Evolutionary conservation across 257 asterid species (phyloP).

Genomic region (Salvia splendens): DNA sequence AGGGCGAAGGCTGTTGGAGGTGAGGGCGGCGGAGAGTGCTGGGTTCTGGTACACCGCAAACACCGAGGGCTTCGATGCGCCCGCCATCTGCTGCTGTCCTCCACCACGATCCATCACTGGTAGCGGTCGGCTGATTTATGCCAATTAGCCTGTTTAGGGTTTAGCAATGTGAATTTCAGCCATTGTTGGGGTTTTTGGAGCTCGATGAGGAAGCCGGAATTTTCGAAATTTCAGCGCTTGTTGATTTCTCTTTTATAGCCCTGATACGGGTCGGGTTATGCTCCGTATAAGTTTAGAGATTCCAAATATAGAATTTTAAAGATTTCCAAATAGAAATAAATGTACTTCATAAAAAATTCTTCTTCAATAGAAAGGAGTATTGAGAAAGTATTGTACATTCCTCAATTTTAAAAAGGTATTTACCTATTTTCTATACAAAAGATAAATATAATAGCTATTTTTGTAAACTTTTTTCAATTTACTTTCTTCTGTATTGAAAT

Average conservation of each 20-base stretch:
- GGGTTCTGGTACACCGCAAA: conserved; percentile 83
- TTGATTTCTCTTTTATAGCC: not conserved
- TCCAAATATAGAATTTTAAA: too few species aligned
- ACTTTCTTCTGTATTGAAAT: too few species aligned
- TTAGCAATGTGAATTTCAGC: conserved; percentile 26
- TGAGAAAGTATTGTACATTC: too few species aligned
- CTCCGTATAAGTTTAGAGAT: not conserved
- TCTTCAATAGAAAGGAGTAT: too few species aligned
- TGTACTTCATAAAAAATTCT: too few species aligned
- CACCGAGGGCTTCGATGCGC: conserved; percentile 50
- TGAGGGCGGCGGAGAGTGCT: conserved; percentile 81
- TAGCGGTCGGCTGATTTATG: conserved; percentile 18
- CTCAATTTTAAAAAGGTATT: too few species aligned
- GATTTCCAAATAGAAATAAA: too few species aligned
- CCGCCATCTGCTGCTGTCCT: conserved; percentile 38
- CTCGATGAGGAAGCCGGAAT: conserved; percentile 4
- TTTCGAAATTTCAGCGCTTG: conserved; percentile 13
- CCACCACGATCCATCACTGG: conserved; percentile 44
- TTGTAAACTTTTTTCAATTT: too few species aligned
- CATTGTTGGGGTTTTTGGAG: conserved; percentile 35
- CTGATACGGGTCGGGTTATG: conserved; percentile 7
- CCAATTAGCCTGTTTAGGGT: conserved; percentile 32
- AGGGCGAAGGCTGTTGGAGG: conserved; percentile 77
- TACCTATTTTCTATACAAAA: too few species aligned
- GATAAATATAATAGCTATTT: too few species aligned